These are phyloP conservation scores for Pseudonitzschia pungens DNA, from an alignment of 108 stramenopile species.

Conservation along the genomic window DNA sequence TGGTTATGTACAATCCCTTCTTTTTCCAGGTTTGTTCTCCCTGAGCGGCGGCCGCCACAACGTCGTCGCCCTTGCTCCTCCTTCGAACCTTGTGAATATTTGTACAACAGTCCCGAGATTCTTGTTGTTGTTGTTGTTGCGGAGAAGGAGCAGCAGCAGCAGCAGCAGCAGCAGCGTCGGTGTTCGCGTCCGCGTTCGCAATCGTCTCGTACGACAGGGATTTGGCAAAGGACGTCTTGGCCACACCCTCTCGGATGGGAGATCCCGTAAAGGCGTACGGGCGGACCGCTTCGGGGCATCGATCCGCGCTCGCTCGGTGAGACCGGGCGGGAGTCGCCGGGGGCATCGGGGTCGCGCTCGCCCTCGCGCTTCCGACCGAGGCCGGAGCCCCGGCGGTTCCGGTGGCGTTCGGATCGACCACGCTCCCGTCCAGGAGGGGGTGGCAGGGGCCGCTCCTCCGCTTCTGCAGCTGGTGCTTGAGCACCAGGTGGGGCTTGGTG, in stretches of 20 bases:
- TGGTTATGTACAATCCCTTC: constrained; percentile 16
- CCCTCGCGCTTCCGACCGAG: too few relatives aligned
- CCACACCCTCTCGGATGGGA: constrained; percentile 32
- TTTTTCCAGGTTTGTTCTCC: constrained; percentile 15
- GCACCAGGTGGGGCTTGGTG: neutral
- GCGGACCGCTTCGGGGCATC: constrained; percentile 35
- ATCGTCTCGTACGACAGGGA: neutral
- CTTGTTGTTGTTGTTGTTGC: neutral
- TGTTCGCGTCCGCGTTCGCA: neutral
- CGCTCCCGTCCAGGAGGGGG: neutral
- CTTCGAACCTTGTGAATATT: constrained; percentile 49
- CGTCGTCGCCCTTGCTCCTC: constrained; percentile 38
- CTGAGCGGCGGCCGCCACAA: constrained; percentile 28
- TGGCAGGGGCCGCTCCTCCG: constrained; percentile 12
- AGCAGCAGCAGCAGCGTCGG: too few relatives aligned
- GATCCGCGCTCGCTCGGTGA: constrained; percentile 15
- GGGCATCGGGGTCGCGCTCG: too few relatives aligned
- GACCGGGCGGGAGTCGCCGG: too few relatives aligned
- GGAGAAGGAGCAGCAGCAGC: too few relatives aligned
- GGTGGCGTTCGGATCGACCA: neutral
- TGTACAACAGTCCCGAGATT: neutral
- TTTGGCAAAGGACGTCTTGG: neutral
- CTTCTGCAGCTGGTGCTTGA: neutral
- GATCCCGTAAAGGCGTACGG: constrained; percentile 47
- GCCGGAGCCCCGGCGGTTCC: too few relatives aligned